Percentiles rank a stretch among this genome's conserved stretches.
These are phyloP conservation scores for Blastocystis sp. DNA, from an alignment of 352 stramenopile genomes.

Conservation along the genomic window DNA sequence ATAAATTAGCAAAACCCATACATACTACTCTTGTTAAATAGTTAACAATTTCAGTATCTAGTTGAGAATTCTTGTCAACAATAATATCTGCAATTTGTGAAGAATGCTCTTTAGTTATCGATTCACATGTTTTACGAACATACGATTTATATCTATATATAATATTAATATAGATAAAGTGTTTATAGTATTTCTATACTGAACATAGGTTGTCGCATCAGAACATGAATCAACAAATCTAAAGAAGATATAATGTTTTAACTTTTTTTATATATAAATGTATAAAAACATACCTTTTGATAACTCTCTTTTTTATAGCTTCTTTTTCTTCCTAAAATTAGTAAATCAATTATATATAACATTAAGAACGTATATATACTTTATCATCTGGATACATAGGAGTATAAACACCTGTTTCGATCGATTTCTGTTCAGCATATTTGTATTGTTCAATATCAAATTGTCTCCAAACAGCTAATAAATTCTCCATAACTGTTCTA, in stretches of 20 bases:
- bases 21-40: constrained; percentile 34
- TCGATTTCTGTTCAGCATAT: constrained; percentile 18
- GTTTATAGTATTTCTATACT: too few species aligned
- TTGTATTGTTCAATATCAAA: constrained; percentile 27
- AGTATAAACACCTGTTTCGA: constrained; percentile 15
- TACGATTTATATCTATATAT: constrained; percentile 21
- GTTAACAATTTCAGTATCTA: constrained; percentile 37
- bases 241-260: neutral
- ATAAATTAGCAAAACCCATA: constrained; percentile 24
- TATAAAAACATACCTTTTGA: constrained; percentile 10
- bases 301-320: constrained; percentile 9
- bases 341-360: too few species aligned
- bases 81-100: constrained; percentile 25
- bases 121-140: constrained; percentile 22
- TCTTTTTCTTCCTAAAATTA: constrained; percentile 13
- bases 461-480: constrained; percentile 22
- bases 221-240: constrained; percentile 26
- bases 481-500: constrained; percentile 35
- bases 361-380: too few species aligned
- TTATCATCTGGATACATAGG: constrained; percentile 23
- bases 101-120: constrained; percentile 11
- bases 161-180: too few species aligned
- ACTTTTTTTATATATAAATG: neutral
- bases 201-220: constrained; percentile 14
- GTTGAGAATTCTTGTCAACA: constrained; percentile 26